A percentile compares a stretch with the other conserved stretches of the same genome.
Conservation (phyloP, 2,329 filamentous ascomycete genomes). For the Graphilbum ipis-grandicollis region DNA sequence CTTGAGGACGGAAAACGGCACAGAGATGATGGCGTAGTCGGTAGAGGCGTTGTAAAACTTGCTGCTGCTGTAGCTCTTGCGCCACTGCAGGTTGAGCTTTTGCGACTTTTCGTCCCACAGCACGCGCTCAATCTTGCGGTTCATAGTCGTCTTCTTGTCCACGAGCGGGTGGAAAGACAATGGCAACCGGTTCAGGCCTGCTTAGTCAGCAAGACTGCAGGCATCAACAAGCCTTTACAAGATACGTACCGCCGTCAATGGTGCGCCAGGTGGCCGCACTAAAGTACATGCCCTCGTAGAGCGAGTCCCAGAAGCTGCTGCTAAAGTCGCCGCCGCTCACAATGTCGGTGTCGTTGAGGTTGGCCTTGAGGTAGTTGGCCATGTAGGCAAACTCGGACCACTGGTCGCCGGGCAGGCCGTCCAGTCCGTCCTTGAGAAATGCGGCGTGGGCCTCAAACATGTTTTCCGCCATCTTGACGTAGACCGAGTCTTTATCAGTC, state of each 20-base stretch:
- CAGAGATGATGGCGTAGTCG: slow-evolving; percentile 50
- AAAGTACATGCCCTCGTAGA: slow-evolving; percentile 44
- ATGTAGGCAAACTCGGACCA: slow-evolving; percentile 50
- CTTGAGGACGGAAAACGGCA: slow-evolving; percentile 46
- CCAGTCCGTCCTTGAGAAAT: slow-evolving; percentile 17
- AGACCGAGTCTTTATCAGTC: slow-evolving; percentile 16
- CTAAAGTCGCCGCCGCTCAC: slow-evolving; percentile 21
- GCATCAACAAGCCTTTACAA: not conserved
- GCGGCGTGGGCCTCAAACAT: slow-evolving; percentile 27
- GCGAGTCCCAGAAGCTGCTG: slow-evolving; percentile 27
- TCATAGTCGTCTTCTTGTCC: slow-evolving; percentile 35
- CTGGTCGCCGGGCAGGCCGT: slow-evolving; percentile 34
- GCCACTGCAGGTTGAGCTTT: slow-evolving; percentile 42
- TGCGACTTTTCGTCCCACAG: slow-evolving; percentile 29
- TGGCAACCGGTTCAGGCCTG: slow-evolving; percentile 34
- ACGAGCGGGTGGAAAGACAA: slow-evolving; percentile 45
- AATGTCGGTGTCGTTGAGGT: slow-evolving; percentile 36
- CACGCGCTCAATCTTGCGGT: slow-evolving; percentile 38
- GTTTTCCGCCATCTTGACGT: slow-evolving; percentile 20
- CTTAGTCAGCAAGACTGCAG: not conserved
- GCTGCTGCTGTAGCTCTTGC: slow-evolving; percentile 21
- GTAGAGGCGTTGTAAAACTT: slow-evolving; percentile 30
- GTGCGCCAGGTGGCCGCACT: slow-evolving; percentile 42
- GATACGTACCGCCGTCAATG: slow-evolving; percentile 31
- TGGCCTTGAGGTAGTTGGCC: slow-evolving; percentile 36